Conservation (phyloP, 139 green algal species). For the Pseudopediastrum boryanum region DNA sequence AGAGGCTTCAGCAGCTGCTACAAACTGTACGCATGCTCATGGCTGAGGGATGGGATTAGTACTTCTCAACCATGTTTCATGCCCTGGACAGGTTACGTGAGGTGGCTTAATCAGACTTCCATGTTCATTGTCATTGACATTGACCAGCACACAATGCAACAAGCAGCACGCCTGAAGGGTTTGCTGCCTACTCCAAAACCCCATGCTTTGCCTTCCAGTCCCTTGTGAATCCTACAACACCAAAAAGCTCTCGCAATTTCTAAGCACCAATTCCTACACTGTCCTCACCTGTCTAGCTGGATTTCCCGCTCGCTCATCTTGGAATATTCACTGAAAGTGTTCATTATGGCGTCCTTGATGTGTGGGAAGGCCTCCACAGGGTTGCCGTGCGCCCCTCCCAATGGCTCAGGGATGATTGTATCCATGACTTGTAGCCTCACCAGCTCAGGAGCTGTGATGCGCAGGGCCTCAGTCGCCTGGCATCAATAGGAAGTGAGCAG, state of each 20-base stretch:
- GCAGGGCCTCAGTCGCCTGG: slow-evolving; percentile 91
- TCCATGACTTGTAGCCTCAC: slow-evolving; percentile 89
- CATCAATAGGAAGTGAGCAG: neutral
- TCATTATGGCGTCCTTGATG: slow-evolving; percentile 83
- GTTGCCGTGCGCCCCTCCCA: slow-evolving; percentile 90
- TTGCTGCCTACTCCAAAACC: too few relatives aligned
- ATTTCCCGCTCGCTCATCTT: slow-evolving; percentile 79
- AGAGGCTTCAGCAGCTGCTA: too few relatives aligned
- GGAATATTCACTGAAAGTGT: slow-evolving; percentile 67
- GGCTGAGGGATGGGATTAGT: too few relatives aligned
- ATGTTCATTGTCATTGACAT: too few relatives aligned
- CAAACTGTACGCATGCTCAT: too few relatives aligned
- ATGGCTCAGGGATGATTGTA: slow-evolving; percentile 86
- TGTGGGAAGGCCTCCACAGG: slow-evolving; percentile 84
- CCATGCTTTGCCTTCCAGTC: too few relatives aligned
- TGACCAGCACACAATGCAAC: too few relatives aligned
- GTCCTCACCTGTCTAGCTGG: slow-evolving; percentile 69
- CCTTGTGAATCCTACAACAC: neutral
- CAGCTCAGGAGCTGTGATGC: slow-evolving; percentile 89
- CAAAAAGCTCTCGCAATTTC: too few relatives aligned
- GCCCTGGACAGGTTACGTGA: too few relatives aligned
- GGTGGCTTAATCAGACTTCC: too few relatives aligned
- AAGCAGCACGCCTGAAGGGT: too few relatives aligned
- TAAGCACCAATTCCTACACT: neutral
- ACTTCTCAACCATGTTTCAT: too few relatives aligned